Percentiles rank a stretch among this genome's conserved stretches.
These are phyloP conservation scores for Fusarium annulatum DNA, from an alignment of 2,329 filamentous ascomycete genomes.

Conservation along the genomic window DNA sequence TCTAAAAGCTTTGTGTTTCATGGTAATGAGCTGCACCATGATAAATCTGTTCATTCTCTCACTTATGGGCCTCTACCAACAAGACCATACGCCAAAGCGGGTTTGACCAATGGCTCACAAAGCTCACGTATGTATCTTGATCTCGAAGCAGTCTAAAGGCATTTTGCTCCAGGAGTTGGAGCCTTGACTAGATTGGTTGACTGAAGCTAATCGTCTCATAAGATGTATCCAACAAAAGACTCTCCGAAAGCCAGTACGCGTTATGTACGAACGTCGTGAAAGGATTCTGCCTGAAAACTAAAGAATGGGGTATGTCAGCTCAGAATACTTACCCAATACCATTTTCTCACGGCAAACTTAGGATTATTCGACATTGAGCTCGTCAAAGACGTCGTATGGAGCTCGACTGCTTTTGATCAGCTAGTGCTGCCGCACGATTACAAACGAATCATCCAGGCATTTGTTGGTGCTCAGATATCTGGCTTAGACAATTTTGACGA, in stretches of 20 bases:
- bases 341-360: not conserved
- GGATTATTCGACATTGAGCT: slow-evolving; percentile 5
- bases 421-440: slow-evolving; percentile 10
- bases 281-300: slow-evolving; percentile 10
- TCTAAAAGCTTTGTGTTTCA: not conserved
- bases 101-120: not conserved
- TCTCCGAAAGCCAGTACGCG: not conserved
- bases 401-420: slow-evolving; percentile 7
- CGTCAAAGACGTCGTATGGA: not conserved
- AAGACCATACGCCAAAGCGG: rapidly evolving
- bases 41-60: rapidly evolving
- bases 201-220: not conserved
- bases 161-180: rapidly evolving
- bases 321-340: not conserved
- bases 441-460: slow-evolving; percentile 16
- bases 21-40: not conserved
- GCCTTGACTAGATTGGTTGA: rapidly evolving
- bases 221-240: not conserved
- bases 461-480: slow-evolving; percentile 5
- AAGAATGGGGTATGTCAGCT: slow-evolving; percentile 12
- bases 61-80: not conserved
- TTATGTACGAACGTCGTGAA: not conserved
- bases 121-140: not conserved
- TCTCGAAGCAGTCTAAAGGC: rapidly evolving
- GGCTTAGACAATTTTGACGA: slow-evolving; percentile 15